Base-by-base conservation (phyloP, 1,139 yeast genomes). In the Lizanozyma gosingica region DNA sequence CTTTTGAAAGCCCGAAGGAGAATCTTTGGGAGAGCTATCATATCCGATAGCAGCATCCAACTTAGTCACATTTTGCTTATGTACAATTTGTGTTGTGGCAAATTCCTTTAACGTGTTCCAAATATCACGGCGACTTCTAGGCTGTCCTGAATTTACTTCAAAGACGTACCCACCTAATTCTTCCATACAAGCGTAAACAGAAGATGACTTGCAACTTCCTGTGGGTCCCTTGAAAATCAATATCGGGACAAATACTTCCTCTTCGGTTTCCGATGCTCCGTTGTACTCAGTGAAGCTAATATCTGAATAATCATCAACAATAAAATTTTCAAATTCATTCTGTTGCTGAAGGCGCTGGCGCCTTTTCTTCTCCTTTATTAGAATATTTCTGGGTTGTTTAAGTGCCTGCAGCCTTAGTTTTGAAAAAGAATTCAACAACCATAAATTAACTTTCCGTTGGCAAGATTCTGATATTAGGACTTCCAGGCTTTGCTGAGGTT, bases 51-150 rank as follows among this genome's bases (percentile, higher is more conserved):
- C 15, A 40, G 16, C 17, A 14, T 9, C 17, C 29, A 33, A 17
- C 49, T 49, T 40, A 15, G 42, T 45, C 36, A 50, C 52, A 35
- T 54, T 50, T n/a, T 58, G 62, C 36, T 65, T 65, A 52, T 83
- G 87, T 1, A 92, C 92, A 39, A 84, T 64, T 45, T 87, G 92
- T 0, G 95, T 83, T 3, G 95, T 90, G 43, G 94, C 80, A 42
- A 87, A 73, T 51, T 94, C 97, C 41, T 76, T 81, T 37, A 92
- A 65, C 33, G 73, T 73, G 18, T 78, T 73, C 43, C 70, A 63
- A 16, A 90, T 73, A 45, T 85, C 92, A 51, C 78, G 83, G 36
- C 83, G 75, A 1, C 92, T 77, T 50, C 97, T 67, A 35, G 77
- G 67, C 50, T 77, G 80, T 11, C 90, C 78, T 0, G 92, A 67